Evolutionary conservation across 768 basidiomycete species (phyloP).

Genomic region (Russula compacta): DNA sequence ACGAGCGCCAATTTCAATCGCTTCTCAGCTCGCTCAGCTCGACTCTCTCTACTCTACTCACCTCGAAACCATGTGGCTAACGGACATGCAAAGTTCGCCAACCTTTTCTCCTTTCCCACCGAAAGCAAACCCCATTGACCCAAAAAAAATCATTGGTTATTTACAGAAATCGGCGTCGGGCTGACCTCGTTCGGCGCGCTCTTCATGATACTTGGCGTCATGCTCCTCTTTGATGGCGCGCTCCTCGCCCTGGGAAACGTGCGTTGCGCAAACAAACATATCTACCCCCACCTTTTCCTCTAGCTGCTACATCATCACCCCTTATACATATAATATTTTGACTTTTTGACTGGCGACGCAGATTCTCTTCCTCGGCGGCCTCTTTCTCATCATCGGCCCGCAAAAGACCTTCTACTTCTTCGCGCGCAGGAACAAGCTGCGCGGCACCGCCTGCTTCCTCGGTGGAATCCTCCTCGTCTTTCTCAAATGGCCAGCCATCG

Average conservation of each 20-base stretch:
- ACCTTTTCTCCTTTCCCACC: not conserved
- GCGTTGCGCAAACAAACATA: slow-evolving; percentile 19
- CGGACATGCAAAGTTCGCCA: slow-evolving; percentile 54
- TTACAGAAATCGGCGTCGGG: slow-evolving; percentile 90
- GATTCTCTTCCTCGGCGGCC: slow-evolving; percentile 90
- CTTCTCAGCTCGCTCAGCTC: too few species aligned
- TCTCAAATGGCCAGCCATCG: slow-evolving; percentile 89
- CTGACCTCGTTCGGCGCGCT: slow-evolving; percentile 90
- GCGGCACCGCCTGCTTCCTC: slow-evolving; percentile 82
- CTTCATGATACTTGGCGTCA: slow-evolving; percentile 94
- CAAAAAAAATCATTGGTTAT: too few species aligned
- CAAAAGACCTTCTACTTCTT: slow-evolving; percentile 98
- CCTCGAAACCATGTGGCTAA: slow-evolving; percentile 43
- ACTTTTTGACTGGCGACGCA: slow-evolving; percentile 26
- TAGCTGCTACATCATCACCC: not conserved
- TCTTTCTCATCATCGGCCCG: slow-evolving; percentile 95
- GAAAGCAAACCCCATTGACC: not conserved
- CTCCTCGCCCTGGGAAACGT: slow-evolving; percentile 97
- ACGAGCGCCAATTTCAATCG: not conserved
- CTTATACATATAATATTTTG: not conserved
- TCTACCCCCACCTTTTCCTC: not conserved
- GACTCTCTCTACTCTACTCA: not conserved
- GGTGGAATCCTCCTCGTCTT: slow-evolving; percentile 91
- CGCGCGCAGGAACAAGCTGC: slow-evolving; percentile 87
- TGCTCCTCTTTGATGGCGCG: slow-evolving; percentile 95